Evolutionary conservation across 192 early-diverging fungal genomes (phyloP).

Genomic region (Linnemannia zychae): DNA sequence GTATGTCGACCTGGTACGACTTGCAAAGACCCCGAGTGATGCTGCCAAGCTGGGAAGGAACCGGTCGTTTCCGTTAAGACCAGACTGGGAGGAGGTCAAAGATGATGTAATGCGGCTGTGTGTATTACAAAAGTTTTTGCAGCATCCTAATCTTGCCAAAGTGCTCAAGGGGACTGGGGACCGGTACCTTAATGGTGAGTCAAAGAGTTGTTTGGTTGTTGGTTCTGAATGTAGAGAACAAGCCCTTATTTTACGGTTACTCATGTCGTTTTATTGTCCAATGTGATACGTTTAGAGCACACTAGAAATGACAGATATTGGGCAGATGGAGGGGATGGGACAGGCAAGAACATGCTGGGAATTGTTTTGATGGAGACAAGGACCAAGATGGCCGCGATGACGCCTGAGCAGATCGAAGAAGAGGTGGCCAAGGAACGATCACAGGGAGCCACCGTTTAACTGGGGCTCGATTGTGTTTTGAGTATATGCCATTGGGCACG

Average conservation of each 20-base stretch:
- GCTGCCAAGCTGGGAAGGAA: constrained; percentile 61
- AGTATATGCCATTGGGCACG: background rate
- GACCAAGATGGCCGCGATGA: constrained; percentile 29
- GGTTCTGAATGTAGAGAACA: background rate
- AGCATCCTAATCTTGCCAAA: constrained; percentile 43
- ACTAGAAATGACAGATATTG: constrained; percentile 59
- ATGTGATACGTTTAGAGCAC: constrained; percentile 27
- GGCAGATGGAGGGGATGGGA: constrained; percentile 56
- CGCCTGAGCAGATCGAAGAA: constrained; percentile 20
- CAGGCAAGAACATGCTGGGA: constrained; percentile 56
- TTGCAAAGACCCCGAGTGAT: constrained; percentile 24
- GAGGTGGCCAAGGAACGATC: constrained; percentile 17
- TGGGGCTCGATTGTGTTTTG: background rate
- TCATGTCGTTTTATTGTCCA: background rate
- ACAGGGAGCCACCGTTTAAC: background rate
- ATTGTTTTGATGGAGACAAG: constrained; percentile 39
- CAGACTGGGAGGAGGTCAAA: constrained; percentile 63
- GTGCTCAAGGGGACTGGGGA: constrained; percentile 48
- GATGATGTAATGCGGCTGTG: constrained; percentile 57
- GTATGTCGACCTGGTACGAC: constrained; percentile 44
- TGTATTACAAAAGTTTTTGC: constrained; percentile 57
- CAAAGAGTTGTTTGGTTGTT: background rate
- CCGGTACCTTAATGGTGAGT: constrained; percentile 32
- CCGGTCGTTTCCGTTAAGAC: constrained; percentile 34
- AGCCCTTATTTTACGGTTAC: background rate